Evolutionary conservation across 495 filamentous ascomycete species (phyloP).

Genomic region (Aspergillus steynii): DNA sequence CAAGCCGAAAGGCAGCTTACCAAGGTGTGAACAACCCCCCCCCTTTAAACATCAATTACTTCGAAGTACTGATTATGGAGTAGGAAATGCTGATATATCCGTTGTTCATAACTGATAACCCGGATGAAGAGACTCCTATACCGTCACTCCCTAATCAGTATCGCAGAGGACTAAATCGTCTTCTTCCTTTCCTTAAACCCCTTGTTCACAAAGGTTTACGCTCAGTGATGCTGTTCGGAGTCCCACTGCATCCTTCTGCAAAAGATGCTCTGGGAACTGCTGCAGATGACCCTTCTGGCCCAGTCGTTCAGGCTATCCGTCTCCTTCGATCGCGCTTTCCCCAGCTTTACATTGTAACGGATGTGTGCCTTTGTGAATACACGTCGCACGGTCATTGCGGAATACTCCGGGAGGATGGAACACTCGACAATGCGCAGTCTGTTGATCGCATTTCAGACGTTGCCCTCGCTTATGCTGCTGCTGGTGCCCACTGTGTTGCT

Average conservation of each 20-base stretch:
- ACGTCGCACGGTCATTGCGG: conserved; percentile 99
- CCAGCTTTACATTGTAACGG: conserved; percentile 81
- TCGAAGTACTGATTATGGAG: conserved; percentile 4
- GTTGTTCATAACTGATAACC: conserved; percentile 90
- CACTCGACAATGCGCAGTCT: conserved; percentile 85
- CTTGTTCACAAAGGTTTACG: conserved; percentile 84
- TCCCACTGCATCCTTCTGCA: conserved; percentile 72
- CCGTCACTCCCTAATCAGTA: conserved; percentile 85
- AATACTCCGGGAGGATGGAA: conserved; percentile 87
- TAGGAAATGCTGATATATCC: conserved; percentile 98
- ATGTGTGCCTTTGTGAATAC: conserved; percentile 98
- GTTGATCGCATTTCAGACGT: conserved; percentile 93
- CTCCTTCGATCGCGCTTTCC: conserved; percentile 82
- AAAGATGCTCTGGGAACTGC: conserved; percentile 94
- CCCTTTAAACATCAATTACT: not conserved
- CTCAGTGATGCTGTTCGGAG: conserved; percentile 94
- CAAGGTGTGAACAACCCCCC: conserved; percentile 59
- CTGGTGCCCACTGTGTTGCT: conserved; percentile 94
- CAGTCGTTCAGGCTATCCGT: conserved; percentile 82
- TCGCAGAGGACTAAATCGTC: conserved; percentile 82
- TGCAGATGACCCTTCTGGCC: conserved; percentile 89
- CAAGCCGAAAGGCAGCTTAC: conserved; percentile 96
- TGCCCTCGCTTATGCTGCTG: conserved; percentile 86
- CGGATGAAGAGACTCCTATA: conserved; percentile 88
- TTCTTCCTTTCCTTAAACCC: conserved; percentile 80